Percentiles rank a stretch among this genome's conserved stretches.
These are phyloP conservation scores for Calonectria naviculata DNA, from an alignment of 2,329 filamentous ascomycete species.

Conservation along the genomic window DNA sequence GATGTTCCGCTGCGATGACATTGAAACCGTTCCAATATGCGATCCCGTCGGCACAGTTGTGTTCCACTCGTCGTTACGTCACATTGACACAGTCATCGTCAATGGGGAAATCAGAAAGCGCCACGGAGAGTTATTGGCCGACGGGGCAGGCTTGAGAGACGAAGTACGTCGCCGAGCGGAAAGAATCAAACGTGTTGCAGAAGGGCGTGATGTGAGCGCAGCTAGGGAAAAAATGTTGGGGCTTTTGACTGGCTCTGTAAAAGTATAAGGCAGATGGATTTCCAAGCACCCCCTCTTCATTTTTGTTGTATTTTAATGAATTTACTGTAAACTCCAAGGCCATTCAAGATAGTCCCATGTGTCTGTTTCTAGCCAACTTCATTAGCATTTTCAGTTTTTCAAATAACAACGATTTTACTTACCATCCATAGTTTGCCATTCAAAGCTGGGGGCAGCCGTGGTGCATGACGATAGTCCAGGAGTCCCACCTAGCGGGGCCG, in stretches of 20 bases:
- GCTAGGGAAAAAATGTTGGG: neutral
- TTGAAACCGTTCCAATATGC: too few relatives aligned
- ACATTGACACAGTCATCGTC: too few relatives aligned
- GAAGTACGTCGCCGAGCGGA: too few relatives aligned
- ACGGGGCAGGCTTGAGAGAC: too few relatives aligned
- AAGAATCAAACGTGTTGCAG: neutral
- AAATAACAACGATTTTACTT: neutral
- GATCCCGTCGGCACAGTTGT: too few relatives aligned
- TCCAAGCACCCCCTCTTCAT: neutral
- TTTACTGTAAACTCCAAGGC: constrained; percentile 2
- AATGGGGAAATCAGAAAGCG: too few relatives aligned
- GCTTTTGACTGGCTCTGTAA: neutral
- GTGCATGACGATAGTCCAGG: neutral
- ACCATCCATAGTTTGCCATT: constrained; percentile 2
- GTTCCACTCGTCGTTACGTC: too few relatives aligned
- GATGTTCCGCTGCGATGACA: too few relatives aligned
- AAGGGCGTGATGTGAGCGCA: neutral
- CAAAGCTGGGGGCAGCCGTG: neutral
- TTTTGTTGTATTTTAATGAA: neutral
- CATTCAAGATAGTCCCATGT: neutral
- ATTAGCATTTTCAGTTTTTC: neutral
- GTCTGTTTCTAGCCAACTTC: neutral
- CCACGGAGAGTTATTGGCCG: too few relatives aligned
- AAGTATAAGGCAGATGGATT: too few relatives aligned
- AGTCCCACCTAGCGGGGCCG: neutral